These are phyloP conservation scores for Filobasidium uniguttulatum DNA, from an alignment of 1,284 basidiomycete species.

Conservation along the genomic window DNA sequence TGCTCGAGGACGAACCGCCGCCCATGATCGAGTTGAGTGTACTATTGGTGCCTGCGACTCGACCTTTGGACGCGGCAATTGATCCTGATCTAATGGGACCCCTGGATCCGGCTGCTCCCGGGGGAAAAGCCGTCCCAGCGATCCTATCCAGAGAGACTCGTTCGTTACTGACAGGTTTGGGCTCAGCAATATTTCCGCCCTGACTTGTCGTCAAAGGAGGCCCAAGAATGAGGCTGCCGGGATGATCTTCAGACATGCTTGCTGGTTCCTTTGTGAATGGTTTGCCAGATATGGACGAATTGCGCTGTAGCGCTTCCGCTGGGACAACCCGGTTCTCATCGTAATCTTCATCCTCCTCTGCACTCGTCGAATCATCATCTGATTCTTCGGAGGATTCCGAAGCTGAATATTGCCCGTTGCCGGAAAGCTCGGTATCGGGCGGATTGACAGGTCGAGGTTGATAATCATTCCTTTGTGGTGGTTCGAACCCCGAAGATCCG, in stretches of 20 bases:
- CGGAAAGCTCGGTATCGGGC: slow-evolving; percentile 17
- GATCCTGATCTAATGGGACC: not conserved
- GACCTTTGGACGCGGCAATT: not conserved
- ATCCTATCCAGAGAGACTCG: not conserved
- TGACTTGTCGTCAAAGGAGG: not conserved
- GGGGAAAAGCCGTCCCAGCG: not conserved
- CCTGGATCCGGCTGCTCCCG: not conserved
- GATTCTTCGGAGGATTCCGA: too few species aligned
- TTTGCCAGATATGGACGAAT: not conserved
- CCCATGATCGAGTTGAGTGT: not conserved
- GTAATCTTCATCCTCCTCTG: slow-evolving; percentile 4
- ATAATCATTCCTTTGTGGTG: slow-evolving; percentile 1
- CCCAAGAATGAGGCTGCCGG: not conserved
- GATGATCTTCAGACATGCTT: not conserved
- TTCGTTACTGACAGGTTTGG: not conserved
- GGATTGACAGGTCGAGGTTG: not conserved
- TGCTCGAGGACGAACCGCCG: not conserved
- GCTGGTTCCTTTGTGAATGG: slow-evolving; percentile 1
- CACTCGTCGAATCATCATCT: not conserved
- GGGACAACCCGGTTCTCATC: not conserved
- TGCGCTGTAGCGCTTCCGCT: not conserved
- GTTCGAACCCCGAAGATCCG: slow-evolving; percentile 5
- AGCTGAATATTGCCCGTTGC: slow-evolving; percentile 32
- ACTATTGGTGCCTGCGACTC: not conserved
- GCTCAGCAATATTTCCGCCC: not conserved